These are phyloP conservation scores for Fusarium staphyleae DNA, from an alignment of 2,329 filamentous ascomycete genomes.

Conservation along the genomic window DNA sequence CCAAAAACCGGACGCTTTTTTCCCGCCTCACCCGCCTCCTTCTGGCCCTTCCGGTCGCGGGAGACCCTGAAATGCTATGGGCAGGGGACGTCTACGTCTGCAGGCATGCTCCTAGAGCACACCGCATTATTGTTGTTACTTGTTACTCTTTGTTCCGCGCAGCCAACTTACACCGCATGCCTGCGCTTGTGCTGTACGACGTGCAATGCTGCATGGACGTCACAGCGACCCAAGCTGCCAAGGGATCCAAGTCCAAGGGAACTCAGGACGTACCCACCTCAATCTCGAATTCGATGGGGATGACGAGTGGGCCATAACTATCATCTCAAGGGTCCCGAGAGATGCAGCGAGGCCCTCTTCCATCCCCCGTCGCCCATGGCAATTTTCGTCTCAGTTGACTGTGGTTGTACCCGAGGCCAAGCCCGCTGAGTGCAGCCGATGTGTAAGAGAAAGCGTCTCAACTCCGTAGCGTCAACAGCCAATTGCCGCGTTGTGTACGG, in stretches of 20 bases:
- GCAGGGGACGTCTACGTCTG: neutral
- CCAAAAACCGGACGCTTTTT: slow-evolving; percentile 21
- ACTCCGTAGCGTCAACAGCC: slow-evolving; percentile 9
- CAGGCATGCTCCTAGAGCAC: slow-evolving; percentile 27
- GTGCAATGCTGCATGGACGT: slow-evolving; percentile 10
- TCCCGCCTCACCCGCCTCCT: slow-evolving; percentile 39
- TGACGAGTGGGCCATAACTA: slow-evolving; percentile 36
- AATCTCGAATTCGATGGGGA: slow-evolving; percentile 33
- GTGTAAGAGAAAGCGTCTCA: slow-evolving; percentile 26
- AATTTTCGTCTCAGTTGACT: slow-evolving; percentile 20
- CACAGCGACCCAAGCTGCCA: neutral
- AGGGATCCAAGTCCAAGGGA: neutral
- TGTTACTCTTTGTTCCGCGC: slow-evolving; percentile 22
- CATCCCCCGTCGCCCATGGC: slow-evolving; percentile 36
- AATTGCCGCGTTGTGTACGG: slow-evolving; percentile 21
- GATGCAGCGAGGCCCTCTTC: slow-evolving; percentile 23
- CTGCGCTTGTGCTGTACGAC: slow-evolving; percentile 2
- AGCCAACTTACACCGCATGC: slow-evolving; percentile 33
- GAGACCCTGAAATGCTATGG: slow-evolving; percentile 40
- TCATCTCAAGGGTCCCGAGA: slow-evolving; percentile 31
- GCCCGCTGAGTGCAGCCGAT: slow-evolving; percentile 5
- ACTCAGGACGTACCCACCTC: neutral
- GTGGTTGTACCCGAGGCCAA: slow-evolving; percentile 20
- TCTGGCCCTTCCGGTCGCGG: slow-evolving; percentile 24
- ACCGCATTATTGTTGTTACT: slow-evolving; percentile 27